phyloP scores from a whole-genome alignment of 768 basidiomycete genomes.

The Mycena albidolilacea region DNA sequence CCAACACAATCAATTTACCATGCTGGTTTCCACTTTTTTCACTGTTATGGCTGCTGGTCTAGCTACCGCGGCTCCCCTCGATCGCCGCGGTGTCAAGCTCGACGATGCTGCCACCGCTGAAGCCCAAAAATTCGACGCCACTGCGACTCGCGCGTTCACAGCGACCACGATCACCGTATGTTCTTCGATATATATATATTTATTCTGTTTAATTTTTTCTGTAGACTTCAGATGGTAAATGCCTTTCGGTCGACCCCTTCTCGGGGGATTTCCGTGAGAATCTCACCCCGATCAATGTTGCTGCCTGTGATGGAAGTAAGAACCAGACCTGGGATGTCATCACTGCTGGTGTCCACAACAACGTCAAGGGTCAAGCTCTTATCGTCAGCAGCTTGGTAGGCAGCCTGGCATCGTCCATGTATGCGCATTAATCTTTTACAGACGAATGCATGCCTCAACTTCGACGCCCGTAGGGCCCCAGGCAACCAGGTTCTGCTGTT shows the following conservation, averaged over 20 bases:
- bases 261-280: constrained; percentile 45
- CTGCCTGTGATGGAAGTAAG: constrained; percentile 39
- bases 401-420: too few species aligned
- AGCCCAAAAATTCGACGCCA: constrained; percentile 40
- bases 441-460: constrained; percentile 46
- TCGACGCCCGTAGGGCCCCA: constrained; percentile 35
- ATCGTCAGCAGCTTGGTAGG: constrained; percentile 44
- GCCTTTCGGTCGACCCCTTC: constrained; percentile 42
- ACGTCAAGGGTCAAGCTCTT: constrained; percentile 40
- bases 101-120: constrained; percentile 37
- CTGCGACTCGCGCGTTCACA: constrained; percentile 43
- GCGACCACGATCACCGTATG: constrained; percentile 40
- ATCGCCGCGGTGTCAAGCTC: constrained; percentile 35
- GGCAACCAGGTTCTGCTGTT: constrained; percentile 45
- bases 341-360: constrained; percentile 42
- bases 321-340: constrained; percentile 45
- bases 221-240: constrained; percentile 43
- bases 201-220: neutral
- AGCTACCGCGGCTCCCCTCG: constrained; percentile 36
- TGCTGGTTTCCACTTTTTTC: constrained; percentile 41
- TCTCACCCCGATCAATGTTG: constrained; percentile 39
- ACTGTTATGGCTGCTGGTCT: constrained; percentile 39
- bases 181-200: neutral
- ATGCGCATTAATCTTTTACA: neutral
- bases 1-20: constrained; percentile 23